These are phyloP conservation scores for Cotoneaster glaucophyllus DNA, from an alignment of 306 rosid genomes.

Conservation along the genomic window DNA sequence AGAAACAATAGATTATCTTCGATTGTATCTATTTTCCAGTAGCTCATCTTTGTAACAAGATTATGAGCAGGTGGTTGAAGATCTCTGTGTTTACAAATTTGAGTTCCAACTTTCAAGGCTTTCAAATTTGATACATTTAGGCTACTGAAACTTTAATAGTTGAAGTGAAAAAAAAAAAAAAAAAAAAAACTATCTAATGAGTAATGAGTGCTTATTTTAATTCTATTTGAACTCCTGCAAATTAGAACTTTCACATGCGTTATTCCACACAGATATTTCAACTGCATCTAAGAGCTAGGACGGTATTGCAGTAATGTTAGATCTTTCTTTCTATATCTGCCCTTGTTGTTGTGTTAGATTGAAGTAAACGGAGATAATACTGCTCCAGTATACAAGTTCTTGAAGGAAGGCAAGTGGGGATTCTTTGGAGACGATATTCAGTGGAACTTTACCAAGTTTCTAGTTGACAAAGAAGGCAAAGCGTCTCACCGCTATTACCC, in stretches of 20 bases:
- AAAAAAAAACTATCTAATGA: too few relatives aligned
- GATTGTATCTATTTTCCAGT: not conserved
- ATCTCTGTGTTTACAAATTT: not conserved
- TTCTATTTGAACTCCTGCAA: not conserved
- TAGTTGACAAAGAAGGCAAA: slow-evolving; percentile 66
- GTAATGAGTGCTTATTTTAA: not conserved
- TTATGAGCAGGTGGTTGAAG: not conserved
- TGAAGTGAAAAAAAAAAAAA: too few relatives aligned
- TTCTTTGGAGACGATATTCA: slow-evolving; percentile 73
- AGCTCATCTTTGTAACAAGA: not conserved
- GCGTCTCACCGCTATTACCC: slow-evolving; percentile 74
- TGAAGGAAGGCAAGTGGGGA: slow-evolving; percentile 73
- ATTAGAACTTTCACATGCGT: not conserved
- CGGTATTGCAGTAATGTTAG: not conserved
- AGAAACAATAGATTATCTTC: not conserved
- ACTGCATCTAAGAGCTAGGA: not conserved
- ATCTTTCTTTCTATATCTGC: not conserved
- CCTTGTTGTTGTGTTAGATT: slow-evolving; percentile 32
- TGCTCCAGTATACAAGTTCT: slow-evolving; percentile 64
- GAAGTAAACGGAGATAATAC: slow-evolving; percentile 74
- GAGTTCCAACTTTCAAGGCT: not conserved
- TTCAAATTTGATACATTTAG: not conserved
- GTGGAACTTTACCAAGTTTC: slow-evolving; percentile 87
- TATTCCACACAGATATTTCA: not conserved
- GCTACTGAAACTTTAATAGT: not conserved